Base-by-base conservation (phyloP, 2,329 filamentous ascomycete species). In the Chaetoscypha palmicola region DNA sequence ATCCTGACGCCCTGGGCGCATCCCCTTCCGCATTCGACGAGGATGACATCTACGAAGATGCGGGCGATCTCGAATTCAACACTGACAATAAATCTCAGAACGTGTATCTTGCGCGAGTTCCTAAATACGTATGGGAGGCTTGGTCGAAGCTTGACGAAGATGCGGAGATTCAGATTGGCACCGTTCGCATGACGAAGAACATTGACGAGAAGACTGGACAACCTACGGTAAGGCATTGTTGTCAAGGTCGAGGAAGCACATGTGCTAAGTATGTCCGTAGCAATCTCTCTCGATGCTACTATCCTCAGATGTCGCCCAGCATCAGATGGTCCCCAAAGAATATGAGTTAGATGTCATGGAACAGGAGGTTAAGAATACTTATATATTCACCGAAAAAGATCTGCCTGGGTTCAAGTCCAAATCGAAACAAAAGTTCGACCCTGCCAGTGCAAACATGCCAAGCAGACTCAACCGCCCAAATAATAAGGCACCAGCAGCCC, bases 361-460 rank as follows among this genome's bases (percentile, higher is more conserved):
- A 31, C 62, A 70, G 32, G 67, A 76, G n/a, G 79, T 91, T 24
- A 79, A 78, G 58, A 96, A 95, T 65, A 92, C 89, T 16, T 94
- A 85, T 62, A 72, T 97, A 45, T 98, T 98, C 61, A 89, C 85
- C 31, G 92, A 98, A 66, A 89, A 94, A 63, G 88, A 97, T 59
- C 74, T 95, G 17, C 86, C 89, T 1, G 86, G 86, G 28, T 89
- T 81, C 66, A 76, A 76, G 55, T 69, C 70, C 14, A 76, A 73
- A 62, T 76, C 75, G 58, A 75, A 72, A 56, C 66, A 67, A 37
- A 70, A 73, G 39, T 69, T 72, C n/a, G 73, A 77, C 41, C 73
- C 74, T 7, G 66, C 75, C 3, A 74, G 72, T 34, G 73, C 70
- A 14, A 74, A 79, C 41, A 78, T 83, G 47, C 79, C 79, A 3